phyloP scores from a whole-genome alignment of 2,329 filamentous ascomycete genomes.

The Coniochaeta sp. region DNA sequence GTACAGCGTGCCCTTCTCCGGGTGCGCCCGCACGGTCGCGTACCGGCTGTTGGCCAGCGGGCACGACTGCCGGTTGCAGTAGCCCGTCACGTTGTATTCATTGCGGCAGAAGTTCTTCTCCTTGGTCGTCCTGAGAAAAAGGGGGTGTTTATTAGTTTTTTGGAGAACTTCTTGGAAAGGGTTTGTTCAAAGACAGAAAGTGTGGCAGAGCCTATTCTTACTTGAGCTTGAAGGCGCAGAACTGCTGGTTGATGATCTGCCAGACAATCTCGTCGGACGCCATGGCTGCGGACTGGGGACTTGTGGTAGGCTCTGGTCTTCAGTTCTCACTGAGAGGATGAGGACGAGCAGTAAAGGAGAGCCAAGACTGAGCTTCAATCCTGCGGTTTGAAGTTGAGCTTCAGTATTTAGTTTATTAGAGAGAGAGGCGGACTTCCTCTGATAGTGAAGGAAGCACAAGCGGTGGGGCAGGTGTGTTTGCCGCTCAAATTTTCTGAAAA shows the following conservation, averaged over 20 bases:
- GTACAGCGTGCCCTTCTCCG: constrained; percentile 65
- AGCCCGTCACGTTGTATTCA: constrained; percentile 58
- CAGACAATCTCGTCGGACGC: constrained; percentile 95
- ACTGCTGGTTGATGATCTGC: constrained; percentile 93
- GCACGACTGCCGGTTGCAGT: constrained; percentile 64
- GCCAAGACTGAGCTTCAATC: not conserved
- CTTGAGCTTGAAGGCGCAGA: constrained; percentile 94
- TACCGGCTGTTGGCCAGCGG: constrained; percentile 88
- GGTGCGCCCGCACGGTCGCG: constrained; percentile 81
- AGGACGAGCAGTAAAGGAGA: not conserved
- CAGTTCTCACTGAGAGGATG: not conserved
- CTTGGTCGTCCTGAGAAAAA: constrained; percentile 52
- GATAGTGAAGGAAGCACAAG: not conserved
- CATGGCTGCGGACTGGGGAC: constrained; percentile 42
- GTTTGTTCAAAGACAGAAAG: too few relatives aligned
- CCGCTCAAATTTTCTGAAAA: constrained; percentile 1
- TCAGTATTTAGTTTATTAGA: not conserved
- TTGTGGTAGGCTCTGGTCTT: not conserved
- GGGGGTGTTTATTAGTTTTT: constrained; percentile 3
- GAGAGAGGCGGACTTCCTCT: not conserved
- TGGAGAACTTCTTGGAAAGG: too few relatives aligned
- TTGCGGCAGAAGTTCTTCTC: constrained; percentile 92
- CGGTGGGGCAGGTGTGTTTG: not conserved
- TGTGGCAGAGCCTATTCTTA: constrained; percentile 30
- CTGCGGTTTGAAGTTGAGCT: not conserved